phyloP scores from a whole-genome alignment of 805 yeast species.

The Starmerella powellii region DNA sequence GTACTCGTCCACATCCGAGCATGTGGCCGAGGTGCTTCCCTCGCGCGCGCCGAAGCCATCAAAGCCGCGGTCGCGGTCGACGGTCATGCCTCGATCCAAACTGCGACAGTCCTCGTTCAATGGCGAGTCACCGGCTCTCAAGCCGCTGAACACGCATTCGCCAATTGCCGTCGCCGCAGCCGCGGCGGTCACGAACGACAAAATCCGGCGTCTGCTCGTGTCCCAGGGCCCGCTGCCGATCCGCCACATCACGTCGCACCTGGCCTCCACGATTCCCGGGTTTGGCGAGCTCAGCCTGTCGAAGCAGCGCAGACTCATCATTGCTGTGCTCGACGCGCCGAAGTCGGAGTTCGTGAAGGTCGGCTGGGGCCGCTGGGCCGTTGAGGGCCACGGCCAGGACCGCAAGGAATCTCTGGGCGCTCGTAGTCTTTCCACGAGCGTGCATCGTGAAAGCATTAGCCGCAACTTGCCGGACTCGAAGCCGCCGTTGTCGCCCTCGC shows the following conservation, averaged over 20 bases:
- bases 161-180: constrained; percentile 87
- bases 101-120: constrained; percentile 17
- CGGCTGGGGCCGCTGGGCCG: constrained; percentile 98
- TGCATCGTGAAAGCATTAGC: constrained; percentile 22
- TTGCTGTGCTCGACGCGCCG: constrained; percentile 74
- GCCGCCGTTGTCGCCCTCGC: constrained; percentile 29
- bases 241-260: constrained; percentile 71
- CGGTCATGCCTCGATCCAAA: constrained; percentile 15
- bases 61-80: constrained; percentile 18
- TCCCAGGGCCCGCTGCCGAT: constrained; percentile 82
- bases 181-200: constrained; percentile 65
- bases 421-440: neutral
- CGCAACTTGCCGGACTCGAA: constrained; percentile 22
- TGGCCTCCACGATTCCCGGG: constrained; percentile 61
- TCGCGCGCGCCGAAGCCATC: constrained; percentile 1
- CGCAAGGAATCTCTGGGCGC: constrained; percentile 4
- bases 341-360: constrained; percentile 69
- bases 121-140: constrained; percentile 6
- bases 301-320: constrained; percentile 79
- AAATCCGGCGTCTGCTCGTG: constrained; percentile 55
- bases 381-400: constrained; percentile 53
- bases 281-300: constrained; percentile 72
- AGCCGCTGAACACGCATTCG: constrained; percentile 48
- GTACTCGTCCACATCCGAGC: neutral
- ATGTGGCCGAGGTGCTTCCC: neutral